Base-by-base conservation (phyloP, 2,329 filamentous ascomycete species). In the Beauveria sp. region DNA sequence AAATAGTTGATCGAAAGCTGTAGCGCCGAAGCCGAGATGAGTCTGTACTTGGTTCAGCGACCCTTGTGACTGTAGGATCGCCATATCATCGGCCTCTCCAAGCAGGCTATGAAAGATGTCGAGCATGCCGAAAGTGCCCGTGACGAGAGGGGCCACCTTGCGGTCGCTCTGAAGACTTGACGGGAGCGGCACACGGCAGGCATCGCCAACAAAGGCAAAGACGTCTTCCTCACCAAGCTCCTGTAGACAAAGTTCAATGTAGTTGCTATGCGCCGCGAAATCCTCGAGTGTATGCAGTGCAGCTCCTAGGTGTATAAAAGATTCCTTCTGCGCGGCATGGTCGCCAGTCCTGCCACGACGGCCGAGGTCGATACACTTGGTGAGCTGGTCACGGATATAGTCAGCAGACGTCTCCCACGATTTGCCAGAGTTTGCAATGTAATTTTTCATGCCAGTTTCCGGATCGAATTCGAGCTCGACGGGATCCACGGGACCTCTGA, bases 361-460 rank as follows among this genome's bases (percentile, higher is more conserved):
- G 18, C 88, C 89, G 63, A 82, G 88, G 70, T 90, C 86, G 61
- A 92, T 88, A 69, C 86, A 84, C 57, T 87, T 82, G 16, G 79
- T 77, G 61, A 92, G 75, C 66, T 88, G 89, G 72, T 84, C 87
- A 66, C 84, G 85, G 63, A 96, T 80, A 67, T 92, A 96, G 47
- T 89, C 91, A 6, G 88, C 78, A 64, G 91, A 94, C 4, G 92
- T 97, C 1, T 91, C 90, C 88, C 91, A 96, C 30, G 84, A 83
- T 3, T 68, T 63, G 5, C 90, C 89, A 10, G 77, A 78, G 68
- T 96, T 96, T 61, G 92, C 88, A 66, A 97, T 96, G 73, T 97
- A 97, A 71, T 96, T 96, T 76, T 96, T 96, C 92, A 97, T 96
- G 34, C 91, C 91, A 0, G 89, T 91, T 8, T 82, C 75, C 12